Evolutionary conservation across 1,284 basidiomycete species (phyloP).

Genomic region (Boletus mariae): DNA sequence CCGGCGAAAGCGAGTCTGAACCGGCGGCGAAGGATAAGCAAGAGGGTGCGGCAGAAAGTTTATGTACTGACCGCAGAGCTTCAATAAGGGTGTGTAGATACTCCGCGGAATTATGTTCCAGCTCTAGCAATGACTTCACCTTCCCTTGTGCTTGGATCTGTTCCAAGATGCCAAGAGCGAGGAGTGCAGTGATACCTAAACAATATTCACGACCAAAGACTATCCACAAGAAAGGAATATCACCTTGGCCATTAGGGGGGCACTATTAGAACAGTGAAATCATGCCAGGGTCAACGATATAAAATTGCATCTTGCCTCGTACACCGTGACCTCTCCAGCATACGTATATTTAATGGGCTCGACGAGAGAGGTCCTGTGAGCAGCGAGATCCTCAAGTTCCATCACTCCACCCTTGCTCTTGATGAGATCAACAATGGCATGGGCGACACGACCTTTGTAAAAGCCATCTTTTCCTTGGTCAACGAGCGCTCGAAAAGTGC

Average conservation of each 20-base stretch:
- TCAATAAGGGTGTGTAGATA: constrained; percentile 91
- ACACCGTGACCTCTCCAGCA: constrained; percentile 74
- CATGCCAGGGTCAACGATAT: neutral
- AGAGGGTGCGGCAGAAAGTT: neutral
- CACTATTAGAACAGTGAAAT: constrained; percentile 47
- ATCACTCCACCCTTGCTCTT: constrained; percentile 85
- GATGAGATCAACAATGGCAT: constrained; percentile 85
- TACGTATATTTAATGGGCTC: constrained; percentile 92
- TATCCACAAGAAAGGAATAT: constrained; percentile 2
- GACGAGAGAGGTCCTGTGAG: constrained; percentile 76
- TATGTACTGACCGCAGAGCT: constrained; percentile 57
- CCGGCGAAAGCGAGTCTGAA: constrained; percentile 73
- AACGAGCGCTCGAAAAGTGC: constrained; percentile 79
- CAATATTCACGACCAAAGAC: constrained; percentile 1
- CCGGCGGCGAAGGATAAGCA: constrained; percentile 1
- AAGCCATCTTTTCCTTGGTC: constrained; percentile 86
- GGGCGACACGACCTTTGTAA: constrained; percentile 86
- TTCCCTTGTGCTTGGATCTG: constrained; percentile 74
- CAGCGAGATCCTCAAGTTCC: constrained; percentile 83
- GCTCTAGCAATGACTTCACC: constrained; percentile 64
- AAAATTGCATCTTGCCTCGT: constrained; percentile 59
- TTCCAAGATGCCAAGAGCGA: constrained; percentile 92
- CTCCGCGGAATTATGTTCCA: constrained; percentile 85
- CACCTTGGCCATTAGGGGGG: constrained; percentile 93
- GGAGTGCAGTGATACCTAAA: constrained; percentile 79